phyloP scores from a whole-genome alignment of 768 basidiomycete genomes.

The Rhizopogon vulgaris region DNA sequence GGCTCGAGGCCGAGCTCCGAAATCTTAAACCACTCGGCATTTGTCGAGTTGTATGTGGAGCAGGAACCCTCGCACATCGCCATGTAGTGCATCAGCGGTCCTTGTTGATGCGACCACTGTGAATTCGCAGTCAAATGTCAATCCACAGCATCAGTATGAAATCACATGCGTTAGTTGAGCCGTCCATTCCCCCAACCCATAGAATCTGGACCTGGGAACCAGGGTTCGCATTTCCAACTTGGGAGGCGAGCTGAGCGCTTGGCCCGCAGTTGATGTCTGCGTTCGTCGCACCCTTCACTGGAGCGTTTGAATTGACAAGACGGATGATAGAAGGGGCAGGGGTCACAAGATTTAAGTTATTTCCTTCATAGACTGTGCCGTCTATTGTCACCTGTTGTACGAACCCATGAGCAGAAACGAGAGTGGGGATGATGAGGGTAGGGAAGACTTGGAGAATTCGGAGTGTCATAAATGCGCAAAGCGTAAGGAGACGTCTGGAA shows the following conservation, averaged over 20 bases:
- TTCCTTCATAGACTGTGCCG: slow-evolving; percentile 22
- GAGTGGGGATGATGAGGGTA: slow-evolving; percentile 8
- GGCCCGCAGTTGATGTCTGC: slow-evolving; percentile 55
- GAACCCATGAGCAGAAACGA: slow-evolving; percentile 27
- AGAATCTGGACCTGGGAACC: slow-evolving; percentile 47
- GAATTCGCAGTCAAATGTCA: background rate
- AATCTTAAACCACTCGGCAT: slow-evolving; percentile 73
- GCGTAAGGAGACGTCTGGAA: background rate
- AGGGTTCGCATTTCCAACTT: slow-evolving; percentile 52
- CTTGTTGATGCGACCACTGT: slow-evolving; percentile 52
- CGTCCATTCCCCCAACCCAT: slow-evolving; percentile 44
- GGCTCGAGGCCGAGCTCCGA: slow-evolving; percentile 40
- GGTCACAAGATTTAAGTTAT: slow-evolving; percentile 24
- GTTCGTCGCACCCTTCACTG: slow-evolving; percentile 54
- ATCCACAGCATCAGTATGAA: background rate
- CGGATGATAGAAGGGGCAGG: slow-evolving; percentile 36
- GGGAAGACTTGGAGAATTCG: slow-evolving; percentile 4
- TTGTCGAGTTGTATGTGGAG: slow-evolving; percentile 48
- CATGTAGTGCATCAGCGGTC: slow-evolving; percentile 73
- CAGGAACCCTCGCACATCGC: slow-evolving; percentile 53
- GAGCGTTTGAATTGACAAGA: slow-evolving; percentile 35
- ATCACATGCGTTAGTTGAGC: slow-evolving; percentile 24
- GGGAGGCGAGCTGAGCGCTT: slow-evolving; percentile 40
- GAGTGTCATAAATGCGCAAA: background rate
- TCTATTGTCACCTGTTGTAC: slow-evolving; percentile 23